Base-by-base conservation (phyloP, 768 basidiomycete genomes). In the Trametes cinnabarina region DNA sequence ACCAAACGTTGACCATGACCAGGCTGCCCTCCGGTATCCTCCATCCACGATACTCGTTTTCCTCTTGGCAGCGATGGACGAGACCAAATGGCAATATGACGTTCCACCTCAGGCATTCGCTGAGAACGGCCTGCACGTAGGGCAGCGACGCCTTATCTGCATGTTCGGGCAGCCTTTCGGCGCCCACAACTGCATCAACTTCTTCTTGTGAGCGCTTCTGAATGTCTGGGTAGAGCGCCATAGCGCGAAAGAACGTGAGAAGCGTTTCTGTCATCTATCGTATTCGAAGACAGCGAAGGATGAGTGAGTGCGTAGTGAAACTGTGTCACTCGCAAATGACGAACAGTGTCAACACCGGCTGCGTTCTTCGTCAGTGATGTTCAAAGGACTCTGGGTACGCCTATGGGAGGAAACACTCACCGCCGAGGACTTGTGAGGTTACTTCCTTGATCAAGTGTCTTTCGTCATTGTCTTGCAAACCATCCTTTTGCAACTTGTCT, bases 161-260 rank as follows among this genome's bases (percentile, higher is more conserved):
- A 56, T 85, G 79, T 0, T 71, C 74, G 2, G 89, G 89, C 30
- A 88, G 73, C 10, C 87, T 75, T 40, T 77, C 77, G 37, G 65
- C 55, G 10, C 83, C 83, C 26, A 85, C 72, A 17, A 86, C 81
- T 0, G 63, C 54, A 64, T 90, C 88, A 17, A 90, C 76, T 58
- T 90, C 88, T 15, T 74, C 73, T 64, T 88, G 87, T 0, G 84
- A 87, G 48, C 77, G 79, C 37, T 60, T 74, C 47, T 83, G 77
- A 1, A 75, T 78, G 1, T 79, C 78, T 0, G 87, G 87, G 64
- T 87, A 67, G 11, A 74, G 68, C 49, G 85, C 74, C 82, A 90
- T 85, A 3, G 85, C 85, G 43, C 88, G 77, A 28, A 90, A 68
- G 69, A 90, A 85, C 35, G 3, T 14, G n/a, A 23, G 8, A 1